These are phyloP conservation scores for Gentiana dahurica DNA, from an alignment of 257 asterid genomes.

Conservation along the genomic window DNA sequence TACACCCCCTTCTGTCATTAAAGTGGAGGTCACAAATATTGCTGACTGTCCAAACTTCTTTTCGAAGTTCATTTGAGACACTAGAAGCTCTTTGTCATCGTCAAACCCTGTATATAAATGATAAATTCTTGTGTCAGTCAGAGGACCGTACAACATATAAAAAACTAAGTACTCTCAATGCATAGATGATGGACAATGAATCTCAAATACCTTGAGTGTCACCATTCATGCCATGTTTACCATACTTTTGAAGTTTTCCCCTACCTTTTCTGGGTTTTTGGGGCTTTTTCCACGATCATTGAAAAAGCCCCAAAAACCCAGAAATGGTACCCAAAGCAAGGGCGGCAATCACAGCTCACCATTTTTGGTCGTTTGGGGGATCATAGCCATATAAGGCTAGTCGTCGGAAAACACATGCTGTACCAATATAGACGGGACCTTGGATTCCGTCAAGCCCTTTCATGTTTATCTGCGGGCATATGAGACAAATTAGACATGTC, in stretches of 20 bases:
- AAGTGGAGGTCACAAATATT: constrained; percentile 76
- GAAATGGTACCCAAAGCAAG: constrained; percentile 48
- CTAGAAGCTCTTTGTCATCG: constrained; percentile 65
- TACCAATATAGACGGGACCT: constrained; percentile 95
- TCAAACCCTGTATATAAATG: constrained; percentile 46
- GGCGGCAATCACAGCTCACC: constrained; percentile 92
- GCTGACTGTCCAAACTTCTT: constrained; percentile 94
- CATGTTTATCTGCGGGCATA: constrained; percentile 63
- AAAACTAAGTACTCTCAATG: neutral
- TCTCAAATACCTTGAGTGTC: constrained; percentile 41
- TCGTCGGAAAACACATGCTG: constrained; percentile 85
- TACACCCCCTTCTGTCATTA: constrained; percentile 92
- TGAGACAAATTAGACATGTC: neutral
- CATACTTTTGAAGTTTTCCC: constrained; percentile 47
- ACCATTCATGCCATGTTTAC: constrained; percentile 36
- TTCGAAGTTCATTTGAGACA: constrained; percentile 91
- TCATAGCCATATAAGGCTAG: constrained; percentile 84
- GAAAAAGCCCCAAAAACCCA: no score
- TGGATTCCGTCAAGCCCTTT: constrained; percentile 90
- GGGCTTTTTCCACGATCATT: no score
- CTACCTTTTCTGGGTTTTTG: constrained; percentile 10
- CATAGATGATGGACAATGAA: constrained; percentile 1
- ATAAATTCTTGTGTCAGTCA: constrained; percentile 2
- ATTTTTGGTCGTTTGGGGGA: constrained; percentile 81
- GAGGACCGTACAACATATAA: neutral